Base-by-base conservation (phyloP, 2,329 filamentous ascomycete species). In the Ilyonectria mors-panacis region DNA sequence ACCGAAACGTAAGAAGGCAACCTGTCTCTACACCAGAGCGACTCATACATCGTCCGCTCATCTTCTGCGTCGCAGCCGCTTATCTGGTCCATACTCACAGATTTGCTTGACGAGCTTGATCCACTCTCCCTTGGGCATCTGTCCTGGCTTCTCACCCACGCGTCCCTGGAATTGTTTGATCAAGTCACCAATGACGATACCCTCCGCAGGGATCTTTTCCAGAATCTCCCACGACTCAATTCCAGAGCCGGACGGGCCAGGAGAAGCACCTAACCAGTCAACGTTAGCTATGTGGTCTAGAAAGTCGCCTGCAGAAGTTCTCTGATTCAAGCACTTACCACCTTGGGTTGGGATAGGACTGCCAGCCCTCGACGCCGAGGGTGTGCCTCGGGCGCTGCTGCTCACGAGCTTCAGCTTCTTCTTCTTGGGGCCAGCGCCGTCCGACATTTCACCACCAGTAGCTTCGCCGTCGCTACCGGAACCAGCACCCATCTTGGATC, bases 391-490 rank as follows among this genome's bases (percentile, higher is more conserved):
- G 30, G 83, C 80, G 23, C 83, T 83, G 56, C 80, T 81, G 39
- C 81, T 82, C 21, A 85, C 81, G 58, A 89, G 79, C 78, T 87
- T 89, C 72, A 89, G 78, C 73, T 85, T 88, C 78, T 87, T 88
- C 78, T 86, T 89, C 78, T 85, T 87, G 59, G 75, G 75, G 12
- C 70, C 75, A 44, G 80, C 80, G 5, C 85, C 86, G 70, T 91
- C 89, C 1, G 89, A 91, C 83, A 89, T 91, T 74, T 92, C 90
- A 39, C 89, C 90, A 42, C 86, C 91, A 2, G 91, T 93, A 44
- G 85, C 91, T 77, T 94, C 92, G 23, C 90, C 92, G 70, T 94
- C 93, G 71, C 92, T 94, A 60, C 88, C 88, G 53, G 90, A 91
- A 42, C 88, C 89, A 54, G 86, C 87, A 55, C 81, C 85, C 63